phyloP scores from a whole-genome alignment of 1,284 basidiomycete genomes.

The Leccinum subrobustum region DNA sequence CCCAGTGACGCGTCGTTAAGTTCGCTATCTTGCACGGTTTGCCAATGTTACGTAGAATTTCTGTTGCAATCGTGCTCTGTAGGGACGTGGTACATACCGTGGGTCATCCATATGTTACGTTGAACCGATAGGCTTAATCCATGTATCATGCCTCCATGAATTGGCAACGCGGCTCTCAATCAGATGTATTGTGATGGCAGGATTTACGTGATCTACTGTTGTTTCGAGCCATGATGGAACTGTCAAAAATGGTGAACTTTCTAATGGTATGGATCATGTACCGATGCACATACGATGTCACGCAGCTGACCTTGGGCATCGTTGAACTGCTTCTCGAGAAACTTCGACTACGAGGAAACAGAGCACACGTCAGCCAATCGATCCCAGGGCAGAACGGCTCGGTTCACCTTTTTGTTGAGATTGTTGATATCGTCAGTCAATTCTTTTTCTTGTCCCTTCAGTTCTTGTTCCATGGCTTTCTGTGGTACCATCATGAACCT shows the following conservation, averaged over 20 bases:
- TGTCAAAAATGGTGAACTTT: conserved; percentile 25
- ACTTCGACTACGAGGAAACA: conserved; percentile 62
- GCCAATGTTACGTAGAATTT: background rate
- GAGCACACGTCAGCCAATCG: conserved; percentile 1
- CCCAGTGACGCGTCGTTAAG: conserved; percentile 9
- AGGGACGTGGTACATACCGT: conserved; percentile 4
- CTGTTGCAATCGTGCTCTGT: background rate
- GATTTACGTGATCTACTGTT: conserved; percentile 33
- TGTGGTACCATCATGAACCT: conserved; percentile 92
- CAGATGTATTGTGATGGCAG: conserved; percentile 7
- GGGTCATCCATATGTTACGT: conserved; percentile 1
- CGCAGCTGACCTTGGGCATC: conserved; percentile 84
- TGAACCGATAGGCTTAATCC: conserved; percentile 2
- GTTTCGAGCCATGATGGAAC: conserved; percentile 64
- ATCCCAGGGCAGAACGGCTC: background rate
- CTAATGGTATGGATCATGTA: background rate
- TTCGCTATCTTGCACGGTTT: conserved; percentile 1
- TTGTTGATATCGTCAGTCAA: conserved; percentile 77
- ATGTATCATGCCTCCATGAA: background rate
- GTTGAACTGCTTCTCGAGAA: conserved; percentile 87
- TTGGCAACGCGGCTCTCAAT: background rate
- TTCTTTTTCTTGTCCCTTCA: conserved; percentile 77
- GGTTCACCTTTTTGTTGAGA: conserved; percentile 69
- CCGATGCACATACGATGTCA: conserved; percentile 63
- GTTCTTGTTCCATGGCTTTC: conserved; percentile 70